A percentile compares a stretch with the other conserved stretches of the same genome.
Evolutionary conservation across 805 yeast genomes (phyloP).

Genomic region (Wickerhamomyces canadensis): DNA sequence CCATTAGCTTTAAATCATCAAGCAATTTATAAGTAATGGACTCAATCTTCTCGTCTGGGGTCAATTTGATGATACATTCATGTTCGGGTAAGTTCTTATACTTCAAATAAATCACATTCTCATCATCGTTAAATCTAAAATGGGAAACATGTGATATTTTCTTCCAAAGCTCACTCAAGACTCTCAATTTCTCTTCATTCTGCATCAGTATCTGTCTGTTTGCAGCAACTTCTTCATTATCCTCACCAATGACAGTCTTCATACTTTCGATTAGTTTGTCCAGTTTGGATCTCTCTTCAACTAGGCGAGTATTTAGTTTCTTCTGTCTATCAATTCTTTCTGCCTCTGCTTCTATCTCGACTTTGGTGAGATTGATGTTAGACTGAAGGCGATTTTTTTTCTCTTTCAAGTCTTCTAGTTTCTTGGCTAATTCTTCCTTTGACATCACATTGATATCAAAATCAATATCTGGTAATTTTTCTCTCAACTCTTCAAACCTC

Average conservation of each 20-base stretch:
- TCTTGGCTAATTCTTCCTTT: not conserved
- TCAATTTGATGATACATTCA: constrained; percentile 3
- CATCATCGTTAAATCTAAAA: constrained; percentile 5
- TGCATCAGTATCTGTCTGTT: constrained; percentile 3
- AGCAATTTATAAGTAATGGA: not conserved
- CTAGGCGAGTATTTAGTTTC: not conserved
- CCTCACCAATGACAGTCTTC: constrained; percentile 1
- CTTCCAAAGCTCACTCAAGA: constrained; percentile 10
- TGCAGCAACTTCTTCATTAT: constrained; percentile 2
- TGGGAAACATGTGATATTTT: constrained; percentile 4
- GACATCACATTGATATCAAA: not conserved
- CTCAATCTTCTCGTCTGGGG: constrained; percentile 1
- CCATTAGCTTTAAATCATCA: not conserved
- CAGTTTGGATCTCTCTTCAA: constrained; percentile 3
- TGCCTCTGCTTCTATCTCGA: not conserved
- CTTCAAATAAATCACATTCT: constrained; percentile 2
- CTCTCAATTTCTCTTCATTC: constrained; percentile 11
- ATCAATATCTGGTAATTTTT: not conserved
- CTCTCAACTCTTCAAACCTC: not conserved
- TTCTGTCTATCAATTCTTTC: not conserved
- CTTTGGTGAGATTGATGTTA: too few relatives aligned
- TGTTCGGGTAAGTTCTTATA: constrained; percentile 3
- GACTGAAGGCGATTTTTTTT: too few relatives aligned
- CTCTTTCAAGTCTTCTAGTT: not conserved
- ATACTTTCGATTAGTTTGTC: constrained; percentile 3